Conservation (phyloP, 2,329 filamentous ascomycete genomes). For the Fusarium sp. region DNA sequence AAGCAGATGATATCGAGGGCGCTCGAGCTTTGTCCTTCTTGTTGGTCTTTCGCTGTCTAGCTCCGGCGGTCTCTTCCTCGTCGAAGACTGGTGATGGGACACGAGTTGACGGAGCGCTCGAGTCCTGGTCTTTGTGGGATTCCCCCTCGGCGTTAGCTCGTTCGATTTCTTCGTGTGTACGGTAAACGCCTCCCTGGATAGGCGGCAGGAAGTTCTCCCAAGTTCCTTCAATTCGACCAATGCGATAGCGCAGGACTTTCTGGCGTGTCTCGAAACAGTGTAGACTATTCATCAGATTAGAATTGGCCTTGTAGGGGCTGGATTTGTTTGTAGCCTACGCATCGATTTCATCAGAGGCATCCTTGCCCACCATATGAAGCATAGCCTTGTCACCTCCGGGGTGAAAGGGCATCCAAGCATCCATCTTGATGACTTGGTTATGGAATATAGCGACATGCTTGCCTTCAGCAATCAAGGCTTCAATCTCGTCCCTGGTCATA, state of each 20-base stretch:
- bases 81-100: slow-evolving; percentile 63
- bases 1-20: slow-evolving; percentile 68
- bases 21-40: slow-evolving; percentile 42
- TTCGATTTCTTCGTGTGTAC: slow-evolving; percentile 53
- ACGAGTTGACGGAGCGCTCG: slow-evolving; percentile 63
- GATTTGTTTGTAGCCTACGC: slow-evolving; percentile 67
- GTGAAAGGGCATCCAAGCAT: slow-evolving; percentile 88
- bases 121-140: slow-evolving; percentile 33
- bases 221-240: slow-evolving; percentile 80
- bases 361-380: slow-evolving; percentile 89
- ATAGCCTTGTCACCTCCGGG: slow-evolving; percentile 93
- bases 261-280: slow-evolving; percentile 81
- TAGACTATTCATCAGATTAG: slow-evolving; percentile 62
- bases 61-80: slow-evolving; percentile 43
- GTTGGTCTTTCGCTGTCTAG: slow-evolving; percentile 44
- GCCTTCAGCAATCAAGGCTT: slow-evolving; percentile 84
- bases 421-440: slow-evolving; percentile 82
- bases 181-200: slow-evolving; percentile 87
- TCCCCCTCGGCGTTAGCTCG: slow-evolving; percentile 27
- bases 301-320: not conserved
- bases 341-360: slow-evolving; percentile 94
- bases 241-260: slow-evolving; percentile 83
- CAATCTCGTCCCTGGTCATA: slow-evolving; percentile 55
- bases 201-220: slow-evolving; percentile 93
- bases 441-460: slow-evolving; percentile 83